Base-by-base conservation (phyloP, 1,284 basidiomycete genomes). In the Apiotrichum siamense region DNA sequence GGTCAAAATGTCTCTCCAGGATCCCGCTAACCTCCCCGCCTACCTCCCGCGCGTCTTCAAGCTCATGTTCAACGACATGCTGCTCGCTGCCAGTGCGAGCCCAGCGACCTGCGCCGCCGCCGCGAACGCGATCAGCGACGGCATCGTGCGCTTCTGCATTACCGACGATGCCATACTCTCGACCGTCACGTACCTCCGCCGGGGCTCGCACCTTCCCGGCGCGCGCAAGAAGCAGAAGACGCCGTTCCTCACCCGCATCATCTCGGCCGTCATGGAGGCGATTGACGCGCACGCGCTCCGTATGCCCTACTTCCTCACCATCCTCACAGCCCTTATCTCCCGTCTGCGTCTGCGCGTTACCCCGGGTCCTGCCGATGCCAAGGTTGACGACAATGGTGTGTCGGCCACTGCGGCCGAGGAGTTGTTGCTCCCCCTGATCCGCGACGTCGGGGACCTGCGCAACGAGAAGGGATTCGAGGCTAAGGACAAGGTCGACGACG, bases 401-500 rank as follows among this genome's bases (percentile, higher is more conserved):
- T 55, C 79, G 77, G 23, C 82, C 24, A 70, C 85, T 5, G 85
- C 84, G 7, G 86, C 88, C 3, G 83, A 89, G 63, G 69, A 76
- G 39, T 78, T 97, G 9, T 76, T 94, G 21, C 70, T 87, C 40
- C 83, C 84, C 29, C 70, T 91, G n/a, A 79, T 97, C 44, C 75
- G 79, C 56, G 81, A 83, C 50, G 77, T 96, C 25, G 89, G 84
- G 2, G 83, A 86, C 37, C 74, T 96, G 53, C 78, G 94, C 37
- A 77, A 81, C 31, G 79, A 87, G 63, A 87, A 86, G 71, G 82
- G 79, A 5, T 98, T 98, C 65, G 92, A 97, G 72, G 81, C 87
- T 72, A 93, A 91, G 71, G 90, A 93, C 69, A 82, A 82, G 42
- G 91, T 86, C 23, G 96, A 99, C 70, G 77, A 77, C 5, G 83